Percentiles rank a stretch among this genome's conserved stretches.
Evolutionary conservation across 192 early-diverging fungal species (phyloP).

Genomic region (Backusella westeae): DNA sequence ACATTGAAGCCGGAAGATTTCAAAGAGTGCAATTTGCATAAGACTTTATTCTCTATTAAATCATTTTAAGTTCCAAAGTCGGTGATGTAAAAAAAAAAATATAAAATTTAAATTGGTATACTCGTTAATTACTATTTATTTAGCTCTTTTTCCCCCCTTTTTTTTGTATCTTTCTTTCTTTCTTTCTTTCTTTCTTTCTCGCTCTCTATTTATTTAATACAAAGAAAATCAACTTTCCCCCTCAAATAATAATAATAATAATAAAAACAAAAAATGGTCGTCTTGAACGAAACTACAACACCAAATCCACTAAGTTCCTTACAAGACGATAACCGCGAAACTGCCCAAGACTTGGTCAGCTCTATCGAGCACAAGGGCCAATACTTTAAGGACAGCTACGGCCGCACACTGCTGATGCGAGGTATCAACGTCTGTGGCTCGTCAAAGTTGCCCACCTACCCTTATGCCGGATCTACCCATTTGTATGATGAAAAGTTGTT

Average conservation of each 20-base stretch:
- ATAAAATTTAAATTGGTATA: neutral
- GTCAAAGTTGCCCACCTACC: conserved; percentile 71
- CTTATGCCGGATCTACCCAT: conserved; percentile 62
- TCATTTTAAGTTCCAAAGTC: neutral
- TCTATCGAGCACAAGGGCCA: conserved; percentile 14
- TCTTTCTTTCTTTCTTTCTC: neutral
- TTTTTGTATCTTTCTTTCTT: neutral
- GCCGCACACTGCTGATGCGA: conserved; percentile 60
- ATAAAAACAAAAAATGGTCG: neutral
- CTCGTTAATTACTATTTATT: neutral
- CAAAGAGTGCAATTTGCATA: neutral
- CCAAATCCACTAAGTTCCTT: neutral
- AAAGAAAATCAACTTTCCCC: neutral
- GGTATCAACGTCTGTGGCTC: conserved; percentile 81
- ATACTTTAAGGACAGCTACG: conserved; percentile 53
- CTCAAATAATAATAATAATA: neutral
- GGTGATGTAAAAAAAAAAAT: neutral
- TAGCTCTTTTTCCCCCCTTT: neutral
- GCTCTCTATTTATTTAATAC: neutral
- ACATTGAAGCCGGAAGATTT: conserved; percentile 6
- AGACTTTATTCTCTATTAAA: neutral
- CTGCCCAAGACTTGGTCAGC: conserved; percentile 18
- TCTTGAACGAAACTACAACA: neutral
- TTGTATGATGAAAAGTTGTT: conserved; percentile 50
- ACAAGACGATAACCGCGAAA: neutral